These are phyloP conservation scores for Tolypocladium cylindrosporum DNA, from an alignment of 2,329 filamentous ascomycete genomes.

Conservation along the genomic window DNA sequence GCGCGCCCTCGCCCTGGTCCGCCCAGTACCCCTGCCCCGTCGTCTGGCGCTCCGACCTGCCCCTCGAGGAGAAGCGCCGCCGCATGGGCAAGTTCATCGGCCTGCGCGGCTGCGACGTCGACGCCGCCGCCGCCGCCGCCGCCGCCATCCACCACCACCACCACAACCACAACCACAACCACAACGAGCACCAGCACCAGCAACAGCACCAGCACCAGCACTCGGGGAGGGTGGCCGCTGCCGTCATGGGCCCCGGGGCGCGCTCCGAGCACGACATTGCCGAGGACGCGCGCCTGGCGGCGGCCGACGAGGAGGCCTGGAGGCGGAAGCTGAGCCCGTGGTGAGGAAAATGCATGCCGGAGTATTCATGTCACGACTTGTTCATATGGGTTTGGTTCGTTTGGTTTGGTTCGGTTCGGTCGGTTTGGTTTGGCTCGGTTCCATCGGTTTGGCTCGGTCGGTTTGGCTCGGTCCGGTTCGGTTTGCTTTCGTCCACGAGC, in stretches of 20 bases:
- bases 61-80: slow-evolving; percentile 58
- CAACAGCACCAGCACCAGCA: not conserved
- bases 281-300: slow-evolving; percentile 29
- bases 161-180: too few species aligned
- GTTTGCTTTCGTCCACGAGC: not conserved
- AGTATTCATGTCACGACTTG: not conserved
- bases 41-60: slow-evolving; percentile 43
- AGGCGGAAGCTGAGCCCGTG: slow-evolving; percentile 32
- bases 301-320: slow-evolving; percentile 36
- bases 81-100: slow-evolving; percentile 68
- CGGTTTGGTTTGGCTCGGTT: not conserved
- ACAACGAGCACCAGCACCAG: too few species aligned
- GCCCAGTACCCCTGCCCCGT: slow-evolving; percentile 59
- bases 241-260: slow-evolving; percentile 11
- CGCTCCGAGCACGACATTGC: slow-evolving; percentile 38
- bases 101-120: slow-evolving; percentile 42
- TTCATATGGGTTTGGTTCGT: not conserved
- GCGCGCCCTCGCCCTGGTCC: slow-evolving; percentile 43
- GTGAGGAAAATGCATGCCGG: not conserved
- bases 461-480: not conserved
- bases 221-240: not conserved
- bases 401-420: not conserved
- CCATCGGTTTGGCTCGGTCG: not conserved
- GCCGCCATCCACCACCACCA: too few species aligned
- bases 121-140: not conserved